phyloP scores from a whole-genome alignment of 2,329 filamentous ascomycete genomes.

The Colletotrichum sp. region DNA sequence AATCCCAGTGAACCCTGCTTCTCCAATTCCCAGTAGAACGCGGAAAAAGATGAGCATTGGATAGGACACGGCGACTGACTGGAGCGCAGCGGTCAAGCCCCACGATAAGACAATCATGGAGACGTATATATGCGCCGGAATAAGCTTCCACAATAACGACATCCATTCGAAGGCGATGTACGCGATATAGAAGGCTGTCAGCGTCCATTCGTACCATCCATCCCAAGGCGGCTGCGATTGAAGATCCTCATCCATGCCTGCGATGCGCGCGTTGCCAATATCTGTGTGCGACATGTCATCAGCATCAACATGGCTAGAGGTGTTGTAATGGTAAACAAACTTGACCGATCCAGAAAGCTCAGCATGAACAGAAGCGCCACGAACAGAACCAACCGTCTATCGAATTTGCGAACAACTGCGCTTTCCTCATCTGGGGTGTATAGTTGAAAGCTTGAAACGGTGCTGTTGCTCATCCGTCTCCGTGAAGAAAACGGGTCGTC shows the following conservation, averaged over 20 bases:
- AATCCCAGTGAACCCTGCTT: constrained; percentile 69
- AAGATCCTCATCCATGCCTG: constrained; percentile 67
- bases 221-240: constrained; percentile 50
- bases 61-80: constrained; percentile 70
- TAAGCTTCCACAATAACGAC: constrained; percentile 63
- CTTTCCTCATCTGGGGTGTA: constrained; percentile 74
- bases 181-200: constrained; percentile 66
- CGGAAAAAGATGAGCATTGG: constrained; percentile 61
- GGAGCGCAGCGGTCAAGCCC: constrained; percentile 80
- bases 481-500: constrained; percentile 31
- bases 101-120: constrained; percentile 73
- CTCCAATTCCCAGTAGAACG: constrained; percentile 64
- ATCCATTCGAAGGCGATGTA: constrained; percentile 72
- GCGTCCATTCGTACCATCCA: constrained; percentile 64
- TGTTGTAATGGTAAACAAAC: constrained; percentile 48
- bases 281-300: constrained; percentile 41
- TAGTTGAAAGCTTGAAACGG: constrained; percentile 41
- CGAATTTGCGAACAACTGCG: constrained; percentile 75
- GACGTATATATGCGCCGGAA: constrained; percentile 67
- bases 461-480: constrained; percentile 32
- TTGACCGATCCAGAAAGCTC: constrained; percentile 85
- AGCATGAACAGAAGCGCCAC: constrained; percentile 84
- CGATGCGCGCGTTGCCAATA: constrained; percentile 68
- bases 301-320: not conserved
- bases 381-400: constrained; percentile 79